phyloP scores from a whole-genome alignment of 345 rosid genomes.

The Ceriops decandra region DNA sequence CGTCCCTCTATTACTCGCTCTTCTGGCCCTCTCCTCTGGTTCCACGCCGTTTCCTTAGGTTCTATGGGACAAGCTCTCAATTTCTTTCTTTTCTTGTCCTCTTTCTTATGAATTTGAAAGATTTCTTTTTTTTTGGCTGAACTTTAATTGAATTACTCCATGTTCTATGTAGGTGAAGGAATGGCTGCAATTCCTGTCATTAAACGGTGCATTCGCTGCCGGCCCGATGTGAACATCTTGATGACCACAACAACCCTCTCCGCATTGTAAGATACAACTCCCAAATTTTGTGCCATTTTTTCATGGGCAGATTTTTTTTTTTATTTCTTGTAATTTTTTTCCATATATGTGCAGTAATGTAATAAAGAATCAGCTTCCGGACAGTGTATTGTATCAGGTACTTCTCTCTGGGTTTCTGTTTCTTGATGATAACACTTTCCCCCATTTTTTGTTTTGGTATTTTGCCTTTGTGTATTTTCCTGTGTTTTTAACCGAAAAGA shows the following conservation, averaged over 20 bases:
- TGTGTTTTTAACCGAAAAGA: background rate
- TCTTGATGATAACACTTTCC: background rate
- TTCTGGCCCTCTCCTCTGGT: slow-evolving; percentile 73
- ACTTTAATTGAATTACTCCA: background rate
- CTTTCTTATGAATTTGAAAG: background rate
- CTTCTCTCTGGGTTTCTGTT: slow-evolving; percentile 8
- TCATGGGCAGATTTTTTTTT: background rate
- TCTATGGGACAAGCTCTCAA: too few relatives aligned
- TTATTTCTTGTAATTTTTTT: background rate
- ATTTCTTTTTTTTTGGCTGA: background rate
- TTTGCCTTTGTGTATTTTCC: background rate
- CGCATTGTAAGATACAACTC: slow-evolving; percentile 48
- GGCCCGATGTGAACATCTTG: slow-evolving; percentile 61
- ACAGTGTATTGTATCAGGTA: slow-evolving; percentile 70
- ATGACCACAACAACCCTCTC: slow-evolving; percentile 74
- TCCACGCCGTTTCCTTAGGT: slow-evolving; percentile 94
- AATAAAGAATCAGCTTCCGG: slow-evolving; percentile 59
- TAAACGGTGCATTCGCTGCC: slow-evolving; percentile 39
- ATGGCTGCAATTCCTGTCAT: slow-evolving; percentile 92
- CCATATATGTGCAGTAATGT: slow-evolving; percentile 56
- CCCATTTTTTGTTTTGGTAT: background rate
- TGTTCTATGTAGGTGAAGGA: slow-evolving; percentile 62
- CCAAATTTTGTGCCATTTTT: background rate
- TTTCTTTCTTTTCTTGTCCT: background rate
- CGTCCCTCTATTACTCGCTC: slow-evolving; percentile 64